These are phyloP conservation scores for Colletotrichum cordylinicola DNA, from an alignment of 2,329 filamentous ascomycete genomes.

Conservation along the genomic window DNA sequence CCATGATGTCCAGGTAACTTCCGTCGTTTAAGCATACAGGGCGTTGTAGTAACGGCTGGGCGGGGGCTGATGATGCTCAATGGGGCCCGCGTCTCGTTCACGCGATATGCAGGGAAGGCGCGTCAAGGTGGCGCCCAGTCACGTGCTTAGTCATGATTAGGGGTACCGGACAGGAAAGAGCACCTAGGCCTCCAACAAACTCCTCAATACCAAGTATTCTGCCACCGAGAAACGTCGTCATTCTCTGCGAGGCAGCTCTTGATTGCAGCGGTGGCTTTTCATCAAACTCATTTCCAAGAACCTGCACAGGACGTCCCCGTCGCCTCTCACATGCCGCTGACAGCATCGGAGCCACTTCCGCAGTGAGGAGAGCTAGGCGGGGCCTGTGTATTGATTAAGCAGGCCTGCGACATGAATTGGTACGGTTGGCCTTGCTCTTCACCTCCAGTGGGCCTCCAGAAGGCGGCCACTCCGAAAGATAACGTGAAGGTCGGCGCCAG, in stretches of 20 bases:
- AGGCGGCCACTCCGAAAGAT: not conserved
- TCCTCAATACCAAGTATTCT: not conserved
- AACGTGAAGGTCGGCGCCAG: not conserved
- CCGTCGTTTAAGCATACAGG: not conserved
- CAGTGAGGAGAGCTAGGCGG: not conserved
- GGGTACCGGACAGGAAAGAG: not conserved
- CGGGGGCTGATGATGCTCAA: not conserved
- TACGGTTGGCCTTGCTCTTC: not conserved
- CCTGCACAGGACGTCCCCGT: not conserved
- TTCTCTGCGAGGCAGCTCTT: not conserved
- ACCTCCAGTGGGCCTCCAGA: not conserved
- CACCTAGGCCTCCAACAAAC: not conserved
- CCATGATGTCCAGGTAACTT: constrained; percentile 32
- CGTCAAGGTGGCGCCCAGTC: not conserved
- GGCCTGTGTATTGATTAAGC: not conserved
- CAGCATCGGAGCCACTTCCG: constrained; percentile 3
- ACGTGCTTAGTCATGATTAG: not conserved
- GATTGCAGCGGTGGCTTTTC: not conserved
- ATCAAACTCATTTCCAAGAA: not conserved
- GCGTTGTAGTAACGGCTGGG: not conserved
- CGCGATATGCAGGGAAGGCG: not conserved
- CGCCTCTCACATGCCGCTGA: not conserved
- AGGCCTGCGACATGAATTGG: not conserved
- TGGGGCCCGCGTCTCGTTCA: not conserved
- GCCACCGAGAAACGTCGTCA: not conserved